These are phyloP conservation scores for Microdochium bolleyi DNA, from an alignment of 2,329 filamentous ascomycete species.

Conservation along the genomic window DNA sequence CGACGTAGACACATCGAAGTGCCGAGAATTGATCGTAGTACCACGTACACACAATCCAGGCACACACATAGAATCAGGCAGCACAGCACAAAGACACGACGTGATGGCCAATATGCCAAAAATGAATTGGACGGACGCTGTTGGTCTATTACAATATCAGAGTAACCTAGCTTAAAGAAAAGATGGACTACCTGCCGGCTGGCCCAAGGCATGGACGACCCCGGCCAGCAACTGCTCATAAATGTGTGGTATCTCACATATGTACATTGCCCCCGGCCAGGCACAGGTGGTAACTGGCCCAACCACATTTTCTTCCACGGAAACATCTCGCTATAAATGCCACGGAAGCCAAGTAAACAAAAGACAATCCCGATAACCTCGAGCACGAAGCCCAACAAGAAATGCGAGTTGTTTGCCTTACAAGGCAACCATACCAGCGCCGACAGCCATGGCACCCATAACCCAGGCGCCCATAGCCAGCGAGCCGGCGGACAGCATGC, in stretches of 20 bases:
- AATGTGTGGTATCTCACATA: neutral
- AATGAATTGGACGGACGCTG: neutral
- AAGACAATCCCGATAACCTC: neutral
- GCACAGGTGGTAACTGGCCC: neutral
- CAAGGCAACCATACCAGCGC: conserved; percentile 45
- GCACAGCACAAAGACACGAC: conserved; percentile 16
- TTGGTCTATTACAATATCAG: neutral
- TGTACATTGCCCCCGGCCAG: neutral
- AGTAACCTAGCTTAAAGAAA: neutral
- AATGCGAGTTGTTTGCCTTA: conserved; percentile 22
- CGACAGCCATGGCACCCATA: conserved; percentile 40
- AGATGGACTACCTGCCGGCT: neutral
- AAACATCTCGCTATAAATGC: neutral
- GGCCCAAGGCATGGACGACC: neutral
- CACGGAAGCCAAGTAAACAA: neutral
- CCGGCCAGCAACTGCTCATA: neutral
- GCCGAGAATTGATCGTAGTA: too few relatives aligned
- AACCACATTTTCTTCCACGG: neutral
- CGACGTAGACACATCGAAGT: too few relatives aligned
- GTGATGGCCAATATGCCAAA: conserved; percentile 3
- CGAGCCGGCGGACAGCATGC: conserved; percentile 36
- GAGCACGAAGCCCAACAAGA: neutral
- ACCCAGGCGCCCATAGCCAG: conserved; percentile 42
- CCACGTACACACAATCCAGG: too few relatives aligned
- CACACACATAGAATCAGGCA: too few relatives aligned